Conservation (phyloP, 768 basidiomycete genomes). For the Rhodotorula graminis region DNA sequence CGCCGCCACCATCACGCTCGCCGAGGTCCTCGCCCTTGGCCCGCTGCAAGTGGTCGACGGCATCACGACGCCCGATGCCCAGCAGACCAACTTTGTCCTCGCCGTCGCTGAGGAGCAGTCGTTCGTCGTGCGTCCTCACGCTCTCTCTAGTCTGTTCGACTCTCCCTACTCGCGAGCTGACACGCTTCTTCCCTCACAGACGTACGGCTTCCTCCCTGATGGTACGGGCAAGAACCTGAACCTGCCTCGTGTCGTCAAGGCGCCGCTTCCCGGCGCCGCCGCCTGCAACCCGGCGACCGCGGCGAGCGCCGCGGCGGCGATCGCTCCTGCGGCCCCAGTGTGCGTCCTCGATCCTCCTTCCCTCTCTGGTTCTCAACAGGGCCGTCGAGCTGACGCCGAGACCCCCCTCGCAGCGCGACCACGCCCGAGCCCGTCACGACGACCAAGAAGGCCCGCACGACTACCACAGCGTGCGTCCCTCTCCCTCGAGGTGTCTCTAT, state of each 20-base stretch:
- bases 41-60: constrained; percentile 27
- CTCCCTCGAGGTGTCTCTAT: too few species aligned
- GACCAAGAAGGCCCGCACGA: background rate
- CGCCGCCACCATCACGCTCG: constrained; percentile 9
- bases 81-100: constrained; percentile 22
- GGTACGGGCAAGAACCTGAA: constrained; percentile 38
- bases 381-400: too few species aligned
- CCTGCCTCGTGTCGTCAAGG: constrained; percentile 25
- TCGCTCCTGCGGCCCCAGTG: background rate
- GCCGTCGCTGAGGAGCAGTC: constrained; percentile 27
- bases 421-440: background rate
- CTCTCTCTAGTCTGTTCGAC: background rate
- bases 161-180: too few species aligned
- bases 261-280: constrained; percentile 17
- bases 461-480: background rate
- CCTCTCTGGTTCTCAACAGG: too few species aligned
- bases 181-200: background rate
- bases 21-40: constrained; percentile 10
- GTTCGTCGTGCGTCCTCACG: constrained; percentile 29
- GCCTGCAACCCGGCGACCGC: constrained; percentile 13
- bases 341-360: background rate
- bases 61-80: constrained; percentile 33
- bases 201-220: constrained; percentile 38
- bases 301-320: background rate
- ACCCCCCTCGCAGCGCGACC: background rate